These are phyloP conservation scores for Phytophthora ohioensis DNA, from an alignment of 352 stramenopile genomes.

Conservation along the genomic window DNA sequence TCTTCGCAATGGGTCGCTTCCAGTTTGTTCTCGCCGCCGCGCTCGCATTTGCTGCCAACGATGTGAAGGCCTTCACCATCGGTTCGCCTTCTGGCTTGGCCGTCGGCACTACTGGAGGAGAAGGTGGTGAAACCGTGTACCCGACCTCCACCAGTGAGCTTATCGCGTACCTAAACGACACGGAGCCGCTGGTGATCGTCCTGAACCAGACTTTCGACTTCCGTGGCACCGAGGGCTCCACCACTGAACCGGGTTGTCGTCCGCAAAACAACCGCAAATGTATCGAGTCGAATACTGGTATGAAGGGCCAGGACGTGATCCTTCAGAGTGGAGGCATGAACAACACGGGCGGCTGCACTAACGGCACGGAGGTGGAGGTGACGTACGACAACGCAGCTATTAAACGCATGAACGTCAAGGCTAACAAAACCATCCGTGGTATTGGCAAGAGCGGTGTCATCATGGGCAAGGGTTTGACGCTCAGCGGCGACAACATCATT, in stretches of 20 bases:
- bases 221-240: slow-evolving; percentile 44
- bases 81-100: slow-evolving; percentile 38
- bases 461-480: slow-evolving; percentile 47
- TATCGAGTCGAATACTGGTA: slow-evolving; percentile 46
- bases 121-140: slow-evolving; percentile 32
- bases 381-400: slow-evolving; percentile 37
- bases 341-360: slow-evolving; percentile 56
- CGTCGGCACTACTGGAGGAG: slow-evolving; percentile 41
- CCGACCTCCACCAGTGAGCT: slow-evolving; percentile 40
- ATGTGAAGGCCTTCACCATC: slow-evolving; percentile 22
- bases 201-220: slow-evolving; percentile 54
- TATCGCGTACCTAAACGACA: slow-evolving; percentile 36
- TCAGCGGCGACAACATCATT: slow-evolving; percentile 55
- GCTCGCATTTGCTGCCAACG: slow-evolving; percentile 18
- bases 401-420: slow-evolving; percentile 42
- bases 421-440: slow-evolving; percentile 55
- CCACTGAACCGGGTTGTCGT: slow-evolving; percentile 44
- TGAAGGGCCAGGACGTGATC: slow-evolving; percentile 53
- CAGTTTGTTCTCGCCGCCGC: slow-evolving; percentile 12
- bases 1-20: slow-evolving; percentile 26
- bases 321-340: slow-evolving; percentile 48
- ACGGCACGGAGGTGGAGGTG: slow-evolving; percentile 37
- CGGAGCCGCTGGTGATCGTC: slow-evolving; percentile 43
- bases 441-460: slow-evolving; percentile 48
- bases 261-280: slow-evolving; percentile 44